Evolutionary conservation across 2,329 filamentous ascomycete species (phyloP), one percentile per base, ranked within the genome.

Genomic region (Helicocarpus griseus): DNA sequence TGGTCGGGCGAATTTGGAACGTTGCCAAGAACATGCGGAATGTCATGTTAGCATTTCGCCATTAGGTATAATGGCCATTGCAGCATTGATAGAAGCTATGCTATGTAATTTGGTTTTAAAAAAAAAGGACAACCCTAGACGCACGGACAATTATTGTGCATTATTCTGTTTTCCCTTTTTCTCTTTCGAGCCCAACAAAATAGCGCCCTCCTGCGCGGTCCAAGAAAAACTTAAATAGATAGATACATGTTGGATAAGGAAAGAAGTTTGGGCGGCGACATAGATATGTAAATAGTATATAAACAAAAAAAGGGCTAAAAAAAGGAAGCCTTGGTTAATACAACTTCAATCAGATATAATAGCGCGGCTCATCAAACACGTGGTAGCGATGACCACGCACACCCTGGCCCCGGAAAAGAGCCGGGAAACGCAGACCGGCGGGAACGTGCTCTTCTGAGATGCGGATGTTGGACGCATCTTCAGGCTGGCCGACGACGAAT

Each of bases 321-420:
- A 35, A 29, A 8, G 29, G n/a, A n/a, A n/a, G n/a, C n/a, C n/a
- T 31, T 2, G 29, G 13, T 17, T 13, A 31, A 29, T 13, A 22
- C 31, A 17, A 19, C 11, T 43, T 62, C 64, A 73, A 53, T 69
- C 63, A 65, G 26, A 11, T 9, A 17, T 69, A 76, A 57, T 93
- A 95, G 65, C 87, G 79, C 47, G 89, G 90, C 72, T 94, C 88
- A 60, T 95, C 79, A 70, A 98, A 97, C 28, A 97, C 93, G 69
- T 98, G 93, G 69, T 97, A 98, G 54, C 77, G 73, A 70, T 98
- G 93, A 4, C 88, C 93, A 54, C 93, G 77, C 4, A 95, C 88
- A 44, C 93, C 93, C 57, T 90, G 70, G 0, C 89, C 91, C 58
- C 80, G 82, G 73, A 98, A 96, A 67, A 93, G 65, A 13, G 77